Evolutionary conservation across 306 rosid genomes (phyloP).

Genomic region (Albizia julibrissin): DNA sequence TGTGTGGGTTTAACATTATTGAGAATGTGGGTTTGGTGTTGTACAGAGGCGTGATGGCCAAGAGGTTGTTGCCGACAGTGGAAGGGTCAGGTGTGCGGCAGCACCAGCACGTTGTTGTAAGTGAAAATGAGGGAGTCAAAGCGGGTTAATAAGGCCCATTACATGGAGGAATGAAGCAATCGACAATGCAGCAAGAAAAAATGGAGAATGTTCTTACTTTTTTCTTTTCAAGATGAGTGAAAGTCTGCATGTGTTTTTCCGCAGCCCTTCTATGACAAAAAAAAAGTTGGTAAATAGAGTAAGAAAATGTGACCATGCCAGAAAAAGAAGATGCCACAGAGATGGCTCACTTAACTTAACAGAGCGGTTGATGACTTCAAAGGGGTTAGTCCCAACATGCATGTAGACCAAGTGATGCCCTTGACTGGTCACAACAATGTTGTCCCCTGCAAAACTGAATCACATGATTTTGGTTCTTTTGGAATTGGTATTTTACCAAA

Average conservation of each 20-base stretch:
- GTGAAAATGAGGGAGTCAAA: background rate
- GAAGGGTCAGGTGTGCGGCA: too few relatives aligned
- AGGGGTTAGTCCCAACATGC: slow-evolving; percentile 96
- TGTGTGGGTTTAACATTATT: too few relatives aligned
- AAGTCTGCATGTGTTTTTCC: too few relatives aligned
- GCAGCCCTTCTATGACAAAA: slow-evolving; percentile 38
- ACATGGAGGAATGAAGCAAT: too few relatives aligned
- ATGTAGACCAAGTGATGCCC: too few relatives aligned
- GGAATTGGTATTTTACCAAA: too few relatives aligned
- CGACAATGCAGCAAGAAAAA: background rate
- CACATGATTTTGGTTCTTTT: too few relatives aligned
- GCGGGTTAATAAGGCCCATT: background rate
- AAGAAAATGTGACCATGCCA: background rate
- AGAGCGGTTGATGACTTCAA: slow-evolving; percentile 84
- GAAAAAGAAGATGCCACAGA: background rate
- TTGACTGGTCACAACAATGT: too few relatives aligned
- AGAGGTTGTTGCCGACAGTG: background rate
- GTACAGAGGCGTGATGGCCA: background rate
- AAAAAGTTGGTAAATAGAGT: background rate
- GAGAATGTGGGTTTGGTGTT: background rate
- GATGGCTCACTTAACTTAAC: slow-evolving; percentile 75
- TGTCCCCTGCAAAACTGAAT: too few relatives aligned
- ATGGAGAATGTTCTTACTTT: slow-evolving; percentile 21
- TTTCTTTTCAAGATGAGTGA: too few relatives aligned
- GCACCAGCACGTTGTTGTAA: background rate